phyloP scores from a whole-genome alignment of 768 basidiomycete species.

The Termitomyces eurrhizus region DNA sequence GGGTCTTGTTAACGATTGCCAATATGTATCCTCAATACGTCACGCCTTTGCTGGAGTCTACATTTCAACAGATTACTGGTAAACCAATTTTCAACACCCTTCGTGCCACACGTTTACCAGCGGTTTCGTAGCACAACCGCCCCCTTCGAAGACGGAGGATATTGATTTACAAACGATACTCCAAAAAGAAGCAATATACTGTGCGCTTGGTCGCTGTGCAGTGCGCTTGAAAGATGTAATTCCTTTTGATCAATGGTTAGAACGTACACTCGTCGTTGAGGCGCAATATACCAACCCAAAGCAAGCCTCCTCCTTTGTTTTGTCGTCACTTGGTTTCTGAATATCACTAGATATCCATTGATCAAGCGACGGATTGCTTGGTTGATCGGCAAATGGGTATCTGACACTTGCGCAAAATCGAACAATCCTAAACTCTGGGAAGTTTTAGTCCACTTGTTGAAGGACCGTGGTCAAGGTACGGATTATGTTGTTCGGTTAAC shows the following conservation, averaged over 20 bases:
- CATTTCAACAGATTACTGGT: conserved; percentile 64
- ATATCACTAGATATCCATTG: conserved; percentile 67
- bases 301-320: conserved; percentile 31
- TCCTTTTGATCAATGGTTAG: conserved; percentile 69
- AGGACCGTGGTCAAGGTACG: conserved; percentile 62
- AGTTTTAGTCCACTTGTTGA: conserved; percentile 71
- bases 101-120: neutral
- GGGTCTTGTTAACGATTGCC: conserved; percentile 81
- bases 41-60: conserved; percentile 56
- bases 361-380: conserved; percentile 95
- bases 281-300: conserved; percentile 53
- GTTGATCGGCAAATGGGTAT: conserved; percentile 88
- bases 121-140: conserved; percentile 34
- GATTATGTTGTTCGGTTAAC: conserved; percentile 87
- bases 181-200: conserved; percentile 85
- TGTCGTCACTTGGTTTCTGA: conserved; percentile 8
- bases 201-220: conserved; percentile 84
- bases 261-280: conserved; percentile 55
- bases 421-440: conserved; percentile 74
- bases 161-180: conserved; percentile 56
- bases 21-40: conserved; percentile 68
- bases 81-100: conserved; percentile 19
- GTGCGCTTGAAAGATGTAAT: conserved; percentile 56
- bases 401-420: conserved; percentile 57
- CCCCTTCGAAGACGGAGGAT: neutral